Percentiles rank a stretch among this genome's conserved stretches.
These are phyloP conservation scores for Fusarium succisae DNA, from an alignment of 2,329 filamentous ascomycete species.

Conservation along the genomic window DNA sequence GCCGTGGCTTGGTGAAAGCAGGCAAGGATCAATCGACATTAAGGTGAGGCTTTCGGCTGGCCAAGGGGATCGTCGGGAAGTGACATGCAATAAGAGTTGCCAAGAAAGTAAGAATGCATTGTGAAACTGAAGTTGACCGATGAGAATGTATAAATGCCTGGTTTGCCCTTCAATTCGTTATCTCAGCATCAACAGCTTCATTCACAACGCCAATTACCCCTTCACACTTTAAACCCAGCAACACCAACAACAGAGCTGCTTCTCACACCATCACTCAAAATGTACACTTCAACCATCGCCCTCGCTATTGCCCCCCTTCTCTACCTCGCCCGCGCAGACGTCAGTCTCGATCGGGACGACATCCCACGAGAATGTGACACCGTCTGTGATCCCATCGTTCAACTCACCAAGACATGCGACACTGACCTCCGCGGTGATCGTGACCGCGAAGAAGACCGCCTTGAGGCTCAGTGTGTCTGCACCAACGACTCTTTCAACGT, in stretches of 20 bases:
- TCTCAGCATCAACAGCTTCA: neutral
- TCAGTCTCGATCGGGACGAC: constrained; percentile 48
- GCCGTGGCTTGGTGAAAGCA: constrained; percentile 22
- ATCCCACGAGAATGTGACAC: constrained; percentile 47
- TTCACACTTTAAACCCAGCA: neutral
- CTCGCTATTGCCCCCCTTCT: constrained; percentile 44
- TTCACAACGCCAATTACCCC: neutral
- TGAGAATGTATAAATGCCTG: constrained; percentile 16
- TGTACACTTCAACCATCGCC: constrained; percentile 45
- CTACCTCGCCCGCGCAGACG: constrained; percentile 45
- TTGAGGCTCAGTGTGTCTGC: constrained; percentile 53
- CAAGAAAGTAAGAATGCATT: constrained; percentile 2
- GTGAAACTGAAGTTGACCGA: neutral
- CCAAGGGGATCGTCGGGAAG: constrained; percentile 5
- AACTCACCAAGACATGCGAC: constrained; percentile 50
- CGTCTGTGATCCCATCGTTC: constrained; percentile 50
- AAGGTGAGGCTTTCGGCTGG: constrained; percentile 25
- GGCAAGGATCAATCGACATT: neutral
- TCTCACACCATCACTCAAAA: constrained; percentile 18
- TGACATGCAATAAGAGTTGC: neutral
- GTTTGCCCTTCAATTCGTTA: neutral
- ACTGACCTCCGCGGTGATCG: constrained; percentile 43
- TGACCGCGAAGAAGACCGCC: constrained; percentile 49
- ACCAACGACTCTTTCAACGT: constrained; percentile 55
- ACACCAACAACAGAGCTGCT: neutral